Base-by-base conservation (phyloP, 257 asterid genomes). In the Forsythia suspensa region DNA sequence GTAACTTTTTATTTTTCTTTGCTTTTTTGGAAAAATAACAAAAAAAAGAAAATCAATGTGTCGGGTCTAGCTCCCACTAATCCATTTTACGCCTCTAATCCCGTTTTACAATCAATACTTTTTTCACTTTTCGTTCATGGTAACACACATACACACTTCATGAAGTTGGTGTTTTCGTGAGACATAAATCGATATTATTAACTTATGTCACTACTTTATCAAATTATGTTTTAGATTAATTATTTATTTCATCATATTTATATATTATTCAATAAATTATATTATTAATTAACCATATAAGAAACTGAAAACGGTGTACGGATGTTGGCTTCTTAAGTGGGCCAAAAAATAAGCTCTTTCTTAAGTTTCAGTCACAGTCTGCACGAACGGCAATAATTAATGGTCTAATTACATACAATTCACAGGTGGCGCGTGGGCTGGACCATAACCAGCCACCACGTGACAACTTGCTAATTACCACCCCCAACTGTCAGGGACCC, bases 371-470 rank as follows among this genome's bases (percentile, higher is more conserved):
- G 63, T 78, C 76, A 70, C 71, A 40, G 65, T 24, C 81, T 57
- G 76, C 81, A 77, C 81, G 76, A 81, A 75, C 38, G 48, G 29
- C 71, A 77, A 70, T 79, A 71, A 81, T 76, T 71, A 51, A 70
- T 48, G 38, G 73, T 24, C 71, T 76, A 79, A 70, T 71, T 72
- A 65, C 41, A 48, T 12, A 4, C 5, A 69, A 74, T 15, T 76
- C 39, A 65, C 78, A 63, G 80, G 77, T 72, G 79, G 76, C 16
- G 21, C 29, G 36, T 77, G 81, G 78, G 74, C 73, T 77, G 71
- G 73, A 79, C 81, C 85, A 73, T 5, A 46, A 74, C 43, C 79
- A 82, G 24, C 80, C 40, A 21, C 80, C 87, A 81, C 80, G 86
- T 83, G 84, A 77, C 57, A 48, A 48, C 57, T 48, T 48, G 57